Percentiles rank a stretch among this genome's conserved stretches.
phyloP scores from a whole-genome alignment of 2,329 filamentous ascomycete genomes.

The Didymella glomerata region DNA sequence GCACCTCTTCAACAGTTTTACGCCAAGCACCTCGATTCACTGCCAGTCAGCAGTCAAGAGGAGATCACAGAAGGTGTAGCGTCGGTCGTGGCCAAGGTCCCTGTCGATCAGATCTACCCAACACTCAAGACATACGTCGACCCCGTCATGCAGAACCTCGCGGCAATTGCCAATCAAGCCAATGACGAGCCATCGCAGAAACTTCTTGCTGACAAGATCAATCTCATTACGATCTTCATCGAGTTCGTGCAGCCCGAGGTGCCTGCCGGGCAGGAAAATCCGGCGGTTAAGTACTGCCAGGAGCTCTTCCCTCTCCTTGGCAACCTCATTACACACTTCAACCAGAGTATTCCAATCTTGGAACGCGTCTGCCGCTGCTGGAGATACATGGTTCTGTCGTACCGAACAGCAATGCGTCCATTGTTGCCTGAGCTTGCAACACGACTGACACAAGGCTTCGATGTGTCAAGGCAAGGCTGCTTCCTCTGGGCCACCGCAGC shows the following conservation, averaged over 20 bases:
- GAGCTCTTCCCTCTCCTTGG: conserved; percentile 90
- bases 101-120: conserved; percentile 78
- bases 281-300: conserved; percentile 94
- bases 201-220: conserved; percentile 88
- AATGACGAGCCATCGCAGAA: conserved; percentile 84
- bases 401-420: conserved; percentile 86
- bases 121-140: conserved; percentile 93
- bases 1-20: conserved; percentile 91
- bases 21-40: conserved; percentile 83
- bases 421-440: conserved; percentile 86
- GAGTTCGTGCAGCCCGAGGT: conserved; percentile 80
- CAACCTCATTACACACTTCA: conserved; percentile 87
- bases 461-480: conserved; percentile 86
- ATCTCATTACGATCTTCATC: conserved; percentile 90
- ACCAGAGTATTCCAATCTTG: conserved; percentile 84
- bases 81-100: conserved; percentile 87
- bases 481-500: conserved; percentile 99
- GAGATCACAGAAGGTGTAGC: conserved; percentile 97
- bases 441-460: conserved; percentile 86
- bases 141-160: conserved; percentile 83
- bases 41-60: conserved; percentile 88
- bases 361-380: conserved; percentile 95
- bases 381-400: conserved; percentile 96
- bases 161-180: conserved; percentile 85
- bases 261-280: conserved; percentile 74